phyloP scores from a whole-genome alignment of 495 filamentous ascomycete species.

The Diplogelasinospora grovesii region DNA sequence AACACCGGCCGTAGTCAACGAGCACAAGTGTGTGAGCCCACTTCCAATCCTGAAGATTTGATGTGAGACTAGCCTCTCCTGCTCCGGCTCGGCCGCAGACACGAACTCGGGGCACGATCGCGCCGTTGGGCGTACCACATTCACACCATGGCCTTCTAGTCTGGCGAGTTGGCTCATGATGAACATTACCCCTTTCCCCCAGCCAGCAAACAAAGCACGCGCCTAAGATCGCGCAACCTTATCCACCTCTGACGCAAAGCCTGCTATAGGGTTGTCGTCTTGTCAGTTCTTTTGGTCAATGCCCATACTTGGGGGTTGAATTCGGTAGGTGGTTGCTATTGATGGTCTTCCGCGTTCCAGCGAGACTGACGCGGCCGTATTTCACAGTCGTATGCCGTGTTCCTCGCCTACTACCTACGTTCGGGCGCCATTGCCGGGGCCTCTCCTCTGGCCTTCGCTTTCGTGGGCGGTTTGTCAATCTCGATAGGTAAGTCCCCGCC shows the following conservation, averaged over 20 bases:
- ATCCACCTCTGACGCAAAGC: not conserved
- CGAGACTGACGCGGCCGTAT: too few relatives aligned
- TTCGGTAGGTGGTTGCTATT: conserved; percentile 29
- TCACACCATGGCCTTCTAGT: too few relatives aligned
- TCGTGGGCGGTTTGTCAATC: conserved; percentile 65
- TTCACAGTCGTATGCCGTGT: conserved; percentile 57
- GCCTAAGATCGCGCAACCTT: not conserved
- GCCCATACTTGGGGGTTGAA: conserved; percentile 54
- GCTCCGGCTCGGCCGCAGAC: too few relatives aligned
- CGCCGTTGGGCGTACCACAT: too few relatives aligned
- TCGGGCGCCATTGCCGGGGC: conserved; percentile 51
- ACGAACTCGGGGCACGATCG: too few relatives aligned
- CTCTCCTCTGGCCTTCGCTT: conserved; percentile 57
- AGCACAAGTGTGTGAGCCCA: too few relatives aligned
- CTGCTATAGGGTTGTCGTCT: conserved; percentile 42
- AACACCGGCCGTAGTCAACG: too few relatives aligned
- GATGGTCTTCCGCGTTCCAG: not conserved
- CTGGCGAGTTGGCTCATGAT: too few relatives aligned
- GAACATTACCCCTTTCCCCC: too few relatives aligned
- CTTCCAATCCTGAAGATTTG: too few relatives aligned
- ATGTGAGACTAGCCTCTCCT: too few relatives aligned
- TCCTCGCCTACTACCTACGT: conserved; percentile 63
- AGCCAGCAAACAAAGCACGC: too few relatives aligned
- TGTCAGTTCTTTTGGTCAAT: conserved; percentile 46
- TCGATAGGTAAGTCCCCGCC: conserved; percentile 34